These are phyloP conservation scores for Calonectria pseudoturangicola DNA, from an alignment of 2,329 filamentous ascomycete genomes.

Conservation along the genomic window DNA sequence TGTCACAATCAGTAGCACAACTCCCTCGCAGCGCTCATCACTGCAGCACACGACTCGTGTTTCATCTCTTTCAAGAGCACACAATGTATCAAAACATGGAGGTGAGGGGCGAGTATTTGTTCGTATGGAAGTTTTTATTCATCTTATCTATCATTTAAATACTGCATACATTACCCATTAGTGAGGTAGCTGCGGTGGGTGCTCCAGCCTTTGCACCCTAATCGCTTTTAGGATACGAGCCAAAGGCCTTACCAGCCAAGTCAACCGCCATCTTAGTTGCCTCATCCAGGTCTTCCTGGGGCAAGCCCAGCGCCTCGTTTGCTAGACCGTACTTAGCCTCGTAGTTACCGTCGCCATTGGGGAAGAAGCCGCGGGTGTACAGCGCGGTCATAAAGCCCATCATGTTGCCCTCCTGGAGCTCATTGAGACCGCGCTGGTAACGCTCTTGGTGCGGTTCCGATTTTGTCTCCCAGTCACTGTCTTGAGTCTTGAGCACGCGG, in stretches of 20 bases:
- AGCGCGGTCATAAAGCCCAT: constrained; percentile 68
- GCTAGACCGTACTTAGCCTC: constrained; percentile 57
- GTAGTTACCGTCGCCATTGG: constrained; percentile 55
- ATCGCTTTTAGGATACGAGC: neutral
- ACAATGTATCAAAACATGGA: too few relatives aligned
- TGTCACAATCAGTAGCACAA: neutral
- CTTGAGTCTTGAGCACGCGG: constrained; percentile 73
- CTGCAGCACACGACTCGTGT: too few relatives aligned
- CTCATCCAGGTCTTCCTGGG: constrained; percentile 73
- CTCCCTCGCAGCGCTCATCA: neutral
- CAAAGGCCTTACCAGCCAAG: constrained; percentile 56
- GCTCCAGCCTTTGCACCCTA: neutral
- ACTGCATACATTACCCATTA: too few relatives aligned
- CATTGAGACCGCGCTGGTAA: constrained; percentile 65
- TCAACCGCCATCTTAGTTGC: constrained; percentile 68
- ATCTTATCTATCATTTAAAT: too few relatives aligned
- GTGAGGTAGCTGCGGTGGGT: too few relatives aligned
- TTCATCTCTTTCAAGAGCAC: too few relatives aligned
- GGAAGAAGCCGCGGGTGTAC: constrained; percentile 71
- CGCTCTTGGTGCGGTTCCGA: constrained; percentile 67
- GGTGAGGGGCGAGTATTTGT: too few relatives aligned
- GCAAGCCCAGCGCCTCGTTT: constrained; percentile 72
- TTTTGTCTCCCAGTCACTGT: constrained; percentile 75
- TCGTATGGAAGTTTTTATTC: too few relatives aligned
- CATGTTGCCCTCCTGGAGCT: constrained; percentile 63